These are phyloP conservation scores for Zygotorulaspora chibaensis DNA, from an alignment of 805 yeast species.

Conservation along the genomic window DNA sequence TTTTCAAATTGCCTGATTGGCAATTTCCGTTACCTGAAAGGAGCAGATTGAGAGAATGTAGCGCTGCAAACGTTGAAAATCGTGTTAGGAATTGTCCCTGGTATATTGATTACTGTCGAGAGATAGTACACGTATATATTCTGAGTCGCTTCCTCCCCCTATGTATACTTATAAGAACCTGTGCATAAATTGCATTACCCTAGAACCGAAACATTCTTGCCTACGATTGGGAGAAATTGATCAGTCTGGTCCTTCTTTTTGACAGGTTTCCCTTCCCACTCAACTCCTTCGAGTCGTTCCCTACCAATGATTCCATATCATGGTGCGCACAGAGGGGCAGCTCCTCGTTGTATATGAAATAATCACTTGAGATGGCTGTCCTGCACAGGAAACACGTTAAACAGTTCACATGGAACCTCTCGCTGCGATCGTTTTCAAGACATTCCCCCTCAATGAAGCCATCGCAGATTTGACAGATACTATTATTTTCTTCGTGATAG, in stretches of 20 bases:
- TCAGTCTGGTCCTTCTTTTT: constrained; percentile 32
- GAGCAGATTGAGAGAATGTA: no score
- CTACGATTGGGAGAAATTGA: constrained; percentile 20
- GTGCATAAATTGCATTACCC: no score
- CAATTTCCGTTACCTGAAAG: no score
- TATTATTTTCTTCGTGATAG: constrained; percentile 67
- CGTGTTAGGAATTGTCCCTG: no score
- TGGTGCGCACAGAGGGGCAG: constrained; percentile 31
- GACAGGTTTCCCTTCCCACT: constrained; percentile 15
- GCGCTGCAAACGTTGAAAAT: no score
- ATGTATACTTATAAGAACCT: no score
- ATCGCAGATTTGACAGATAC: constrained; percentile 67
- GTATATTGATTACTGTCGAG: no score
- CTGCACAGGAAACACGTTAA: constrained; percentile 64
- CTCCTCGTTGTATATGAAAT: constrained; percentile 34
- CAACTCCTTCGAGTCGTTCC: constrained; percentile 11
- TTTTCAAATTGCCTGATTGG: not conserved
- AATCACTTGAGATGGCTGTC: constrained; percentile 48
- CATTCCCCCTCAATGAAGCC: constrained; percentile 87
- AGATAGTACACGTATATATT: no score
- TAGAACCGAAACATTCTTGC: not conserved
- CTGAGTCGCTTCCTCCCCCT: no score
- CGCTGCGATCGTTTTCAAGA: constrained; percentile 65
- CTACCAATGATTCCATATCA: constrained; percentile 24
- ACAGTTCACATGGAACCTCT: constrained; percentile 74